Evolutionary conservation across 441 rosid species (phyloP), one percentile per base, ranked within the genome.

Genomic region (Euphorbia neoarborescens): DNA sequence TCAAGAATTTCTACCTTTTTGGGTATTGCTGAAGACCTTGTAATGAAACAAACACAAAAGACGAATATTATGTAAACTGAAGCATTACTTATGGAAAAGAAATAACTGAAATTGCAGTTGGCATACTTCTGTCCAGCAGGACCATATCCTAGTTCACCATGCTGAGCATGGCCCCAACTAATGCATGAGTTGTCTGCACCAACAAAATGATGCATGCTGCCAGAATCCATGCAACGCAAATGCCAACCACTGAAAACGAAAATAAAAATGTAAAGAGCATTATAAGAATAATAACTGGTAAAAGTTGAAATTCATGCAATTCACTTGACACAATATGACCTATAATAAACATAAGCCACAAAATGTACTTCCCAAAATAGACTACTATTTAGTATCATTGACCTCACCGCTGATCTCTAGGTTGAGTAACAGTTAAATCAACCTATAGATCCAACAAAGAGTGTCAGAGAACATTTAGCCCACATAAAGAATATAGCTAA

Each of bases 161-260:
- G 81, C 70, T 80, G 89, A 81, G 95, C 98, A 68, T 83, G 89
- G 65, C 98, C 98, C 97, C 97, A 94, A 71, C 98, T 94, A 65
- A 94, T 90, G 94, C 99, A 92, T 71, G 99, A 94, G 69, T 77
- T 76, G 79, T 94, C 97, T 13, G 99, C 99, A 67, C 99, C 99
- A 57, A 94, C 99, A 85, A 94, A 92, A 79, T 88, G 88, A 78
- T 90, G 97, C 98, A 90, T 89, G 78, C 72, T 85, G 73, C 99
- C 99, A 1, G 99, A 94, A 85, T 88, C 93, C 97, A 94, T 94
- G 86, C 96, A 92, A 9, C 93, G 94, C 54, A 94, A 44, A 76
- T 94, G 89, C 99, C 99, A 92, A 50, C 99, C 99, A 81, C 99
- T 94, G 83, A 0, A 46, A 9, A 30, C 8, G 54, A 71, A 61